Base-by-base conservation (phyloP, 257 asterid genomes). In the Rauvolfia tetraphylla region DNA sequence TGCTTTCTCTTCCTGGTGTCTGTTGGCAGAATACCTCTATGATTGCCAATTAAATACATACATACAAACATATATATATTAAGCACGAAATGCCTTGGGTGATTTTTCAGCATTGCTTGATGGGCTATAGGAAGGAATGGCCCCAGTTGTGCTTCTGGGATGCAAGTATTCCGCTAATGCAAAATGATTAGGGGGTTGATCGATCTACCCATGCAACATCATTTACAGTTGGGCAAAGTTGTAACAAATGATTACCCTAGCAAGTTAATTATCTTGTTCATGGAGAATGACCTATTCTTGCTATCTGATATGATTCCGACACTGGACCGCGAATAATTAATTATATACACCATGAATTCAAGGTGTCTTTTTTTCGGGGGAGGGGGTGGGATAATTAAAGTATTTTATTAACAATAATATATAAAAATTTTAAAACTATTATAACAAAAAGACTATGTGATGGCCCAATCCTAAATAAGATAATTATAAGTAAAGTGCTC, bases 171-270 rank as follows among this genome's bases (percentile, higher is more conserved):
- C 14, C 7, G 11, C 20, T 23, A 48, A 59, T n/a, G 42, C 31
- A 49, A 78, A 46, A 78, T 78, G 81, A 78, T 78, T 61, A n/a
- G 31, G 38, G 61, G 6, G 10, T 1, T 46, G 46, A 8, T 65
- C 18, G 46, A 38, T 68, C 46, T 39, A 68, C 56, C 68, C 79
- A 76, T 67, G 44, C 44, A 14, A 36, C 68, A 76, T 76, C 33
- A 76, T 51, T 67, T n/a, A 4, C 18, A 63, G 65, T 63, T 46
- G 62, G 41, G 39, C 22, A 51, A 76, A 66, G 31, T 15, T n/a
- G 49, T 49, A n/a, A 38, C 0, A 17, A 71, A 5, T 51, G 18
- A 71, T 44, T 41, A 42, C 41, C 33, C 8, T 25, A 9, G 23
- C 62, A 33, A 25, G 58, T 46, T 46, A 31, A 31, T 31, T 48